These are phyloP conservation scores for Galerina marginata DNA, from an alignment of 768 basidiomycete genomes.

Conservation along the genomic window DNA sequence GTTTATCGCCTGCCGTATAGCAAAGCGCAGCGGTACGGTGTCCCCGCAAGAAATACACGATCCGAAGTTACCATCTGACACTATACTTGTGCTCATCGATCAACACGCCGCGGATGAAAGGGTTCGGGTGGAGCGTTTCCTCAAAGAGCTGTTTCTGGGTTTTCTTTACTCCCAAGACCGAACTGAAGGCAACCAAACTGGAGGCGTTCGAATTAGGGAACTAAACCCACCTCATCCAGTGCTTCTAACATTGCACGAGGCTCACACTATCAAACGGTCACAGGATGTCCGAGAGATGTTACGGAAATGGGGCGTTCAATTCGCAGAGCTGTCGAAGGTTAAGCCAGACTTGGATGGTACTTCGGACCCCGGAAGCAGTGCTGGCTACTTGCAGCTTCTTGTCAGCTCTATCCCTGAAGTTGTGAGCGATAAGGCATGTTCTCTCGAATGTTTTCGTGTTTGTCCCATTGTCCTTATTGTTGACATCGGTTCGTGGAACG, in stretches of 20 bases:
- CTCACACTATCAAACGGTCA: constrained; percentile 49
- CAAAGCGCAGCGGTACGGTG: constrained; percentile 10
- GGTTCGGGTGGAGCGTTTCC: constrained; percentile 84
- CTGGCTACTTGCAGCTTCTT: constrained; percentile 66
- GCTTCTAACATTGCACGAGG: constrained; percentile 72
- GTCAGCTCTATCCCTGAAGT: constrained; percentile 71
- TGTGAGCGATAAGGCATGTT: constrained; percentile 75
- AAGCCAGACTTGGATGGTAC: constrained; percentile 26
- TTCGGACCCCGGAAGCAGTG: constrained; percentile 36
- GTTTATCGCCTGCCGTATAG: constrained; percentile 80
- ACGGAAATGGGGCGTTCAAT: constrained; percentile 70
- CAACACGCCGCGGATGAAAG: constrained; percentile 99
- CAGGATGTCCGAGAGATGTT: constrained; percentile 53
- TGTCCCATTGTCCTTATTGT: constrained; percentile 18
- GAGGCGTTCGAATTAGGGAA: constrained; percentile 34
- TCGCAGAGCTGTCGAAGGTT: constrained; percentile 44
- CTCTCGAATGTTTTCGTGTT: constrained; percentile 27
- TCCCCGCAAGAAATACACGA: constrained; percentile 7
- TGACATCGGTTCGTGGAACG: constrained; percentile 19
- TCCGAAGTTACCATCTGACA: constrained; percentile 11
- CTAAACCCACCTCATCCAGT: constrained; percentile 63
- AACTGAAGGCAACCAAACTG: constrained; percentile 38
- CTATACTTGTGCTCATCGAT: constrained; percentile 79
- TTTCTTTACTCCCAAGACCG: constrained; percentile 54
- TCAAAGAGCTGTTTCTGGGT: constrained; percentile 74